A percentile compares a stretch with the other conserved stretches of the same genome.
phyloP scores from a whole-genome alignment of 306 rosid genomes.

The apple (Malus domestica) region ASM211411v1 NC_041803.1:17029001-17029500 shows the following conservation, averaged over 20 bases:
- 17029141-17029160: slow-evolving; percentile 27
- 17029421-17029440: slow-evolving; percentile 92
- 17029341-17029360: slow-evolving; percentile 69
- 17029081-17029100: slow-evolving; percentile 65
- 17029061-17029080: slow-evolving; percentile 44
- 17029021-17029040: slow-evolving; percentile 61
- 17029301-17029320: slow-evolving; percentile 66
- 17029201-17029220: slow-evolving; percentile 70
- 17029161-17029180: slow-evolving; percentile 53
- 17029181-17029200: slow-evolving; percentile 65
- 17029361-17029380: slow-evolving; percentile 69
- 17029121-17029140: slow-evolving; percentile 19
- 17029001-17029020: slow-evolving; percentile 74
- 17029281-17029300: slow-evolving; percentile 51
- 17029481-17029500: neutral
- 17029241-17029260: slow-evolving; percentile 92
- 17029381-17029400: slow-evolving; percentile 87
- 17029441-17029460: slow-evolving; percentile 84
- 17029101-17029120: slow-evolving; percentile 50
- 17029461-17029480: slow-evolving; percentile 7
- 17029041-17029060: slow-evolving; percentile 70
- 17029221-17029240: slow-evolving; percentile 68
- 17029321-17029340: slow-evolving; percentile 61
- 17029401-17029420: slow-evolving; percentile 60
- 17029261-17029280: slow-evolving; percentile 62